These are phyloP conservation scores for Closterium sp. DNA, from an alignment of 139 green algal species.

Conservation along the genomic window DNA sequence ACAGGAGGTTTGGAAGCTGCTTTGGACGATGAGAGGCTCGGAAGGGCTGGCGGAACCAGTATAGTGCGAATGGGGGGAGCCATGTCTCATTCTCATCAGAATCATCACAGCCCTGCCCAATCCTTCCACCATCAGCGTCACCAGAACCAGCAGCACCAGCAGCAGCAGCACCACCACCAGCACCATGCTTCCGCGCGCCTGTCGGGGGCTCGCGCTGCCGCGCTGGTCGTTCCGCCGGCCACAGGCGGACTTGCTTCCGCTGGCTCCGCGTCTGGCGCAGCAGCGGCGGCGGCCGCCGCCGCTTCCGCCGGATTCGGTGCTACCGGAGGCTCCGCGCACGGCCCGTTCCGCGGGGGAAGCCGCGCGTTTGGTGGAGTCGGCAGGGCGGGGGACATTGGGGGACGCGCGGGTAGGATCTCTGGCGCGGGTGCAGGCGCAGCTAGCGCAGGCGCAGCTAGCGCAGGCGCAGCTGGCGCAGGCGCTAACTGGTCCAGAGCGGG, in stretches of 20 bases:
- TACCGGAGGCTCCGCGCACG: background rate
- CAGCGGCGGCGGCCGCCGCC: background rate
- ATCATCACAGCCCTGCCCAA: background rate
- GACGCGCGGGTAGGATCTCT: background rate
- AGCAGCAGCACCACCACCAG: background rate
- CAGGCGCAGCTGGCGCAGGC: background rate
- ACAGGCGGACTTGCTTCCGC: background rate
- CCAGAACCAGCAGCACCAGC: background rate
- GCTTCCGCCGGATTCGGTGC: background rate
- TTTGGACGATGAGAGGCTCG: background rate
- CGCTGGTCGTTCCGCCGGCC: background rate
- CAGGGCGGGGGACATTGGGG: background rate
- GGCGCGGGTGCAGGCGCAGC: background rate
- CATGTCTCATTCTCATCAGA: background rate
- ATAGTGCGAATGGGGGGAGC: background rate
- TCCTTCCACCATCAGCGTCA: background rate
- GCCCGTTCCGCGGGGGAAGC: background rate
- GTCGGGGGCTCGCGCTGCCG: background rate
- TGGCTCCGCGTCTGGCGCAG: background rate
- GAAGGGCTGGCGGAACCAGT: background rate
- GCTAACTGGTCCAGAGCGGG: background rate
- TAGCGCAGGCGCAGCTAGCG: no score
- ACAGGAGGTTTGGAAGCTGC: background rate
- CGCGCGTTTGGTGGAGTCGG: background rate
- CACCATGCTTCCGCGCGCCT: background rate